Evolutionary conservation across 345 rosid genomes (phyloP).

Genomic region (Excoecaria cochinchinensis): DNA sequence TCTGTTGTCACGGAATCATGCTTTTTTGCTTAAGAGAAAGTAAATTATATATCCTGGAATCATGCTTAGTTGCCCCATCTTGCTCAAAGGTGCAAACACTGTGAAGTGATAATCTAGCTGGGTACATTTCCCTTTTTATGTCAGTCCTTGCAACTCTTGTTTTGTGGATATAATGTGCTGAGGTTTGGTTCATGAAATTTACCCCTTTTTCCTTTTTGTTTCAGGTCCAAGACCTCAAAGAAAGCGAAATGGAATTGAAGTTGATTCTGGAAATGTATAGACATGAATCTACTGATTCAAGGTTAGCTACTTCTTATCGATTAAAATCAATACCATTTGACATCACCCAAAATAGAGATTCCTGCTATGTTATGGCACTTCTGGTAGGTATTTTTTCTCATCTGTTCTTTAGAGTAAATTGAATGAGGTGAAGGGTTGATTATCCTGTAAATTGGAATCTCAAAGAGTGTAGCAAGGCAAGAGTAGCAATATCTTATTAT

Average conservation of each 20-base stretch:
- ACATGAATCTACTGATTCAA: conserved; percentile 69
- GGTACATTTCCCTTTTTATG: neutral
- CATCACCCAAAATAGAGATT: neutral
- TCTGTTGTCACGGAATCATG: neutral
- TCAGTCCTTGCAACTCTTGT: neutral
- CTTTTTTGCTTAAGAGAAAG: neutral
- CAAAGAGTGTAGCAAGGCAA: neutral
- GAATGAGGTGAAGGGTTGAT: neutral
- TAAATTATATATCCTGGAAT: neutral
- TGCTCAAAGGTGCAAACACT: neutral
- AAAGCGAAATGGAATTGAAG: conserved; percentile 71
- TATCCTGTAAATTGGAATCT: neutral
- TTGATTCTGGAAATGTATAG: conserved; percentile 81
- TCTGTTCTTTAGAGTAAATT: neutral
- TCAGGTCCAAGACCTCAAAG: conserved; percentile 70
- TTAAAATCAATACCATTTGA: neutral
- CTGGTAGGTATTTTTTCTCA: neutral
- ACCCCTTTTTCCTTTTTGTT: conserved; percentile 15
- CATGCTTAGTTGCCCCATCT: neutral
- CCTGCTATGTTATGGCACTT: neutral
- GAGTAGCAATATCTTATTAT: neutral
- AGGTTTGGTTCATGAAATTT: neutral
- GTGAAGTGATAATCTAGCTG: neutral
- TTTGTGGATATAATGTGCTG: neutral
- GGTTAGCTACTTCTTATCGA: conserved; percentile 37